phyloP scores from a whole-genome alignment of 139 green algal species.

The Tetratostichococcus sp. region DNA sequence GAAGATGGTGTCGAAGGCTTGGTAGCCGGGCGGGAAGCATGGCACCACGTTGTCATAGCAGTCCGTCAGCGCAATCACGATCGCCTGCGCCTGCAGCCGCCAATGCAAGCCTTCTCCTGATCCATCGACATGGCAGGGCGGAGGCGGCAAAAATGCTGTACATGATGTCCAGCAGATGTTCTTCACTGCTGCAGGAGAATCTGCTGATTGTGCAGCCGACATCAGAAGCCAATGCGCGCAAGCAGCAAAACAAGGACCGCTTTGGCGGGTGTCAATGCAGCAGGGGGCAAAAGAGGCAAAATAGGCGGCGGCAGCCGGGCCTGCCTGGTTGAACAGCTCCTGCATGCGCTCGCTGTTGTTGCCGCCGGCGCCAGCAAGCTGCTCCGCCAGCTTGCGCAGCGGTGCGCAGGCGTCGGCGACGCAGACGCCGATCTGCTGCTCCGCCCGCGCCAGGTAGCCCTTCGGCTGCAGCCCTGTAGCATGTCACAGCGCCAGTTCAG shows the following conservation, averaged over 20 bases:
- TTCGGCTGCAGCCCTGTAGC: constrained; percentile 30
- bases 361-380: constrained; percentile 31
- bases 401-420: constrained; percentile 43
- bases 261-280: too few species aligned
- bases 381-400: constrained; percentile 27
- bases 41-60: constrained; percentile 68
- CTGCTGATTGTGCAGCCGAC: too few species aligned
- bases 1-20: constrained; percentile 61
- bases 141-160: too few species aligned
- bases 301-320: too few species aligned
- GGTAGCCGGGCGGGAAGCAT: constrained; percentile 80
- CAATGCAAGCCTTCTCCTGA: neutral
- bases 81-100: constrained; percentile 44
- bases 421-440: constrained; percentile 42
- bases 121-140: too few species aligned
- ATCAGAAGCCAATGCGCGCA: too few species aligned
- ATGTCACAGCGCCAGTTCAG: too few species aligned
- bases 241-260: too few species aligned
- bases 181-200: too few species aligned
- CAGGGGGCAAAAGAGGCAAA: too few species aligned
- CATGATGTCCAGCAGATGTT: too few species aligned
- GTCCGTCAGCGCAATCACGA: constrained; percentile 32
- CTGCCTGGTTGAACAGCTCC: neutral
- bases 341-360: constrained; percentile 29
- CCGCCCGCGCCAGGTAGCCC: constrained; percentile 33